A percentile compares a stretch with the other conserved stretches of the same genome.
These are phyloP conservation scores for Camelina hispida DNA, from an alignment of 345 rosid species.

Conservation along the genomic window DNA sequence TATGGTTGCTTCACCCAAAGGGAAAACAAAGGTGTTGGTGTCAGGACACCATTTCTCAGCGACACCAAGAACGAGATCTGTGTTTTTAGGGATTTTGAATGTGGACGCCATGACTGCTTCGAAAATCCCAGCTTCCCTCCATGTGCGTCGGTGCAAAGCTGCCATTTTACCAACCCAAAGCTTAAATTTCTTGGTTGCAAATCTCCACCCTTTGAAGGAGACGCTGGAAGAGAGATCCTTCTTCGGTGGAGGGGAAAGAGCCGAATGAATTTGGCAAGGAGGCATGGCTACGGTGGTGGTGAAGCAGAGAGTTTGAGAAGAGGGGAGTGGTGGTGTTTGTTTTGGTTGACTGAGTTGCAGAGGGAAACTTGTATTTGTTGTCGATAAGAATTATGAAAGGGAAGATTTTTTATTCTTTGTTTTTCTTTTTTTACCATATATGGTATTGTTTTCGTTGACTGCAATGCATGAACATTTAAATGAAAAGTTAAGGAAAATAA, in stretches of 20 bases:
- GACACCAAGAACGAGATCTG: slow-evolving; percentile 42
- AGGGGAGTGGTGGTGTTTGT: too few species aligned
- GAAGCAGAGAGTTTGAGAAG: too few species aligned
- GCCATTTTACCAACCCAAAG: slow-evolving; percentile 52
- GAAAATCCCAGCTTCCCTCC: slow-evolving; percentile 56
- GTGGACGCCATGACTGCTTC: slow-evolving; percentile 54
- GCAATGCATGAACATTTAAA: too few species aligned
- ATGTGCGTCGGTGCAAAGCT: slow-evolving; percentile 23
- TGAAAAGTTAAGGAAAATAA: too few species aligned
- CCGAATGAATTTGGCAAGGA: background rate
- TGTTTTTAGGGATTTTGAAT: slow-evolving; percentile 14
- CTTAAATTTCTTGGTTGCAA: slow-evolving; percentile 38
- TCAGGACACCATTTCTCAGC: slow-evolving; percentile 57
- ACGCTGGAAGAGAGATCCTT: slow-evolving; percentile 32
- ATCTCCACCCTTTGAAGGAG: slow-evolving; percentile 42
- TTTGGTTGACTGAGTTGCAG: too few species aligned
- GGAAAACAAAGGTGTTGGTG: slow-evolving; percentile 55
- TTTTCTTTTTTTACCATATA: too few species aligned
- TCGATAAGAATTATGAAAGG: too few species aligned
- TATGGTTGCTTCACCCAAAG: slow-evolving; percentile 61
- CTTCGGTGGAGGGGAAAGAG: background rate
- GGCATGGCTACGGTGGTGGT: slow-evolving; percentile 20
- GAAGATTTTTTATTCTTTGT: too few species aligned
- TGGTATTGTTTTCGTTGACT: too few species aligned
- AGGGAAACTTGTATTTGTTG: too few species aligned